These are phyloP conservation scores for Asparagopsis taxiformis DNA, from an alignment of 31 red algal genomes.

Conservation along the genomic window DNA sequence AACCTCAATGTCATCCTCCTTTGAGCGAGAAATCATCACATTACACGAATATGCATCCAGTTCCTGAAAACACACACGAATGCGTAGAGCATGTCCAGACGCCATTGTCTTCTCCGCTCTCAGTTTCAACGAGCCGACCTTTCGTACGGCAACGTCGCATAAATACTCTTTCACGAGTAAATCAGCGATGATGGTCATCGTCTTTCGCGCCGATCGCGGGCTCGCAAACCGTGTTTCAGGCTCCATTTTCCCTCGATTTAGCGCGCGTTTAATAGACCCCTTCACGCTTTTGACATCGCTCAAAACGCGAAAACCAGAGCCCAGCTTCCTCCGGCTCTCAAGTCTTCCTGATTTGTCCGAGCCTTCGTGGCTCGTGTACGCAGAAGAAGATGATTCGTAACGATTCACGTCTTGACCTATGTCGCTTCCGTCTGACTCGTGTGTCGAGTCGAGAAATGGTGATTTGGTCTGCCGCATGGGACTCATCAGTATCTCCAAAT, in stretches of 20 bases:
- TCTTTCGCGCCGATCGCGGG: conserved; percentile 32
- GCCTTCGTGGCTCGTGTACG: too few species aligned
- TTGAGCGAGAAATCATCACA: conserved; percentile 23
- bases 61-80: conserved; percentile 6
- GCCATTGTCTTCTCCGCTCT: conserved; percentile 16
- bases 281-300: conserved; percentile 32
- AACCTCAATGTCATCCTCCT: conserved; percentile 20
- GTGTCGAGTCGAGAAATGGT: too few species aligned
- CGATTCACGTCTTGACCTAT: too few species aligned
- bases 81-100: conserved; percentile 1
- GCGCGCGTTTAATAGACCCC: conserved; percentile 14
- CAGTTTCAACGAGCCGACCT: conserved; percentile 2
- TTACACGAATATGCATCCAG: conserved; percentile 29
- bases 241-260: conserved; percentile 13
- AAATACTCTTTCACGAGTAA: conserved; percentile 22
- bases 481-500: background rate
- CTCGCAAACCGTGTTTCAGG: conserved; percentile 32
- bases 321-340: background rate
- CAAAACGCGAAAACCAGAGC: background rate
- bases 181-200: conserved; percentile 29
- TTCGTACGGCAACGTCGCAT: conserved; percentile 40
- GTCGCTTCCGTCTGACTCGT: too few species aligned
- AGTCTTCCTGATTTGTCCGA: background rate
- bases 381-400: too few species aligned
- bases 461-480: background rate